Conservation (phyloP, 2,329 filamentous ascomycete species). For the Aphanocladium album region DNA sequence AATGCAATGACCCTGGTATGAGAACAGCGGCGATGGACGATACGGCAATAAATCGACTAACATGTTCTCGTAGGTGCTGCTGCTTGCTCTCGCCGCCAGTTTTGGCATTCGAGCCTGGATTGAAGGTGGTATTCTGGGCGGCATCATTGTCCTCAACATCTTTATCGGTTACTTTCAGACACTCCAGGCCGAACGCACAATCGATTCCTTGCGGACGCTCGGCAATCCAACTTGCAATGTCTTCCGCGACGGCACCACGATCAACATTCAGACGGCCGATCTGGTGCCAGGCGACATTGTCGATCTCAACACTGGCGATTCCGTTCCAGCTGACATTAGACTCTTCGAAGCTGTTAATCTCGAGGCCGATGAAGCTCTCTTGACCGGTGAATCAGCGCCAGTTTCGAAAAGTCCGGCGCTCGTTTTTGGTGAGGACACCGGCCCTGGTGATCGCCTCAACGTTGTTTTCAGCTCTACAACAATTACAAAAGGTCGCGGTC, state of each 20-base stretch:
- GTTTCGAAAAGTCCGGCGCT: slow-evolving; percentile 43
- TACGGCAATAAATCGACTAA: not conserved
- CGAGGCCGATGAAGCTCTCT: slow-evolving; percentile 57
- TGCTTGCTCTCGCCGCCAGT: slow-evolving; percentile 54
- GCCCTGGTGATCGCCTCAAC: slow-evolving; percentile 49
- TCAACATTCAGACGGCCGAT: slow-evolving; percentile 27
- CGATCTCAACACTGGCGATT: slow-evolving; percentile 45
- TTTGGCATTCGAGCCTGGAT: slow-evolving; percentile 48
- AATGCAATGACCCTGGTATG: slow-evolving; percentile 54
- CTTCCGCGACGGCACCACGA: slow-evolving; percentile 31
- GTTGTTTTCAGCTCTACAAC: slow-evolving; percentile 52
- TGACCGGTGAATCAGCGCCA: slow-evolving; percentile 57
- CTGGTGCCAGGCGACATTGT: slow-evolving; percentile 55
- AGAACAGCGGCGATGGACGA: not conserved
- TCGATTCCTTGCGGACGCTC: slow-evolving; percentile 33
- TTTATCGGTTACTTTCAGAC: slow-evolving; percentile 43
- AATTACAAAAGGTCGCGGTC: slow-evolving; percentile 53
- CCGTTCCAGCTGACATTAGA: slow-evolving; percentile 52
- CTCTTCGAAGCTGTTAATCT: slow-evolving; percentile 54
- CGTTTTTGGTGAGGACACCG: slow-evolving; percentile 32
- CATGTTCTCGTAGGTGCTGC: slow-evolving; percentile 33
- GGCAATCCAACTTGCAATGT: slow-evolving; percentile 33
- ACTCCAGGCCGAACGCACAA: slow-evolving; percentile 36
- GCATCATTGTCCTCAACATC: slow-evolving; percentile 49
- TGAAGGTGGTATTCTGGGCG: slow-evolving; percentile 46